These are phyloP conservation scores for Collybiopsis luxurians DNA, from an alignment of 768 basidiomycete genomes.

Conservation along the genomic window DNA sequence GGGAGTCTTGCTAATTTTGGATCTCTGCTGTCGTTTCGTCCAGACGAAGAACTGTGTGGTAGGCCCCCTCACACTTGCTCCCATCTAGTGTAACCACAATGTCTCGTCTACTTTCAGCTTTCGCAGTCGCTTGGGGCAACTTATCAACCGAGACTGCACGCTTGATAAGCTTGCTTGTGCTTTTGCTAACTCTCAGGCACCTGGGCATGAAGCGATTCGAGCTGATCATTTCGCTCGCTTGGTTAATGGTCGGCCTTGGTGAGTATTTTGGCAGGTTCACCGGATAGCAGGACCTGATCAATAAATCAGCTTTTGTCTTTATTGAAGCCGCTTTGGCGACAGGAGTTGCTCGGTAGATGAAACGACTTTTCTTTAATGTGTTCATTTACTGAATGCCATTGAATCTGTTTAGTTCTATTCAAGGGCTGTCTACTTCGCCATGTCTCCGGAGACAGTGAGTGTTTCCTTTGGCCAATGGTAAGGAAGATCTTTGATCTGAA, in stretches of 20 bases:
- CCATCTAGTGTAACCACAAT: neutral
- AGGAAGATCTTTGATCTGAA: neutral
- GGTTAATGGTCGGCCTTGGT: slow-evolving; percentile 34
- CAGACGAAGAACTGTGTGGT: slow-evolving; percentile 18
- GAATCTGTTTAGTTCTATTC: slow-evolving; percentile 15
- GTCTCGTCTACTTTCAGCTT: slow-evolving; percentile 26
- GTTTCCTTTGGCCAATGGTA: neutral
- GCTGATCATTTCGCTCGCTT: slow-evolving; percentile 25
- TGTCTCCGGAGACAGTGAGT: slow-evolving; percentile 30
- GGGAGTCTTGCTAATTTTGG: slow-evolving; percentile 27
- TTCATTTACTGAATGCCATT: neutral
- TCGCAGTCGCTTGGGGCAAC: slow-evolving; percentile 43
- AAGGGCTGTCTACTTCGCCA: slow-evolving; percentile 19
- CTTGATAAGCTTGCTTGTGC: slow-evolving; percentile 35
- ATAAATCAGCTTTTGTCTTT: slow-evolving; percentile 33
- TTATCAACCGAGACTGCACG: slow-evolving; percentile 35
- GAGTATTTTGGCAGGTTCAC: slow-evolving; percentile 8
- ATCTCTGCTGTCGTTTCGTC: slow-evolving; percentile 25
- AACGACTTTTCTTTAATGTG: neutral
- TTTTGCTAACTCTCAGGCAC: slow-evolving; percentile 31
- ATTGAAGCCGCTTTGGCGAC: slow-evolving; percentile 35
- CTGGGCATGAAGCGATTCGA: slow-evolving; percentile 28
- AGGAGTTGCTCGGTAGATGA: slow-evolving; percentile 30
- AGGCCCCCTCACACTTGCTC: neutral
- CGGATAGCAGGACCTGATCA: neutral